Percentiles rank a stretch among this genome's conserved stretches.
These are phyloP conservation scores for Coleophoma crateriformis DNA, from an alignment of 2,329 filamentous ascomycete species.

Conservation along the genomic window DNA sequence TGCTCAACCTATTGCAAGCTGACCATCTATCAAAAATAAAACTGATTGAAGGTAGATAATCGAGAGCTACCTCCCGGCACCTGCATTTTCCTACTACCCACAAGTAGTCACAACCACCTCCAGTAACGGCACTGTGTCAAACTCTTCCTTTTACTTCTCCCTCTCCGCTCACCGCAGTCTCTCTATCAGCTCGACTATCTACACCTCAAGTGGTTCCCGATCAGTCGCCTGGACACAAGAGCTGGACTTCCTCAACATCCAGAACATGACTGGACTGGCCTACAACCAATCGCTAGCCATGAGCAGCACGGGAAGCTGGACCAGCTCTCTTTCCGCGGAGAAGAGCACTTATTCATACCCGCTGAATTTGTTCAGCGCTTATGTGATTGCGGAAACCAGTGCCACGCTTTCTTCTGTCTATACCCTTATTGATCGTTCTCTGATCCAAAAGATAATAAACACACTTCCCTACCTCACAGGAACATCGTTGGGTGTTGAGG, in stretches of 20 bases:
- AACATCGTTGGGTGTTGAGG: constrained; percentile 8
- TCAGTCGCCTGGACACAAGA: constrained; percentile 20
- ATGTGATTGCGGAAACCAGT: constrained; percentile 22
- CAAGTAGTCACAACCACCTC: constrained; percentile 13
- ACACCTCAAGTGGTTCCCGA: constrained; percentile 11
- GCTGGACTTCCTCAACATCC: constrained; percentile 25
- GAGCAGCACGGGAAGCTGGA: constrained; percentile 21
- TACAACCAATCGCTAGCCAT: constrained; percentile 25
- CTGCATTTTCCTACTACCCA: constrained; percentile 20
- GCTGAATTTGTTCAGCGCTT: constrained; percentile 27
- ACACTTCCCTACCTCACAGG: constrained; percentile 19
- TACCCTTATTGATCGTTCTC: constrained; percentile 24
- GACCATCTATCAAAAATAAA: no score
- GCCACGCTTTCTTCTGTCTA: constrained; percentile 25
- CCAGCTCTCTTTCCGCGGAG: neutral
- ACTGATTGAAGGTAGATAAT: constrained; percentile 5
- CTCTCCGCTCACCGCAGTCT: constrained; percentile 21
- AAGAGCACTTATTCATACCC: constrained; percentile 23
- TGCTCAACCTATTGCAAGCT: no score
- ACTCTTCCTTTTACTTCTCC: constrained; percentile 24
- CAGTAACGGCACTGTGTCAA: constrained; percentile 16
- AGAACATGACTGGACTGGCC: constrained; percentile 25
- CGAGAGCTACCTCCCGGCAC: constrained; percentile 9
- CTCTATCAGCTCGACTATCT: constrained; percentile 22
- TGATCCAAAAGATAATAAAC: constrained; percentile 18